These are phyloP conservation scores for Salisapilia sapeloensis DNA, from an alignment of 352 stramenopile genomes.

Conservation along the genomic window DNA sequence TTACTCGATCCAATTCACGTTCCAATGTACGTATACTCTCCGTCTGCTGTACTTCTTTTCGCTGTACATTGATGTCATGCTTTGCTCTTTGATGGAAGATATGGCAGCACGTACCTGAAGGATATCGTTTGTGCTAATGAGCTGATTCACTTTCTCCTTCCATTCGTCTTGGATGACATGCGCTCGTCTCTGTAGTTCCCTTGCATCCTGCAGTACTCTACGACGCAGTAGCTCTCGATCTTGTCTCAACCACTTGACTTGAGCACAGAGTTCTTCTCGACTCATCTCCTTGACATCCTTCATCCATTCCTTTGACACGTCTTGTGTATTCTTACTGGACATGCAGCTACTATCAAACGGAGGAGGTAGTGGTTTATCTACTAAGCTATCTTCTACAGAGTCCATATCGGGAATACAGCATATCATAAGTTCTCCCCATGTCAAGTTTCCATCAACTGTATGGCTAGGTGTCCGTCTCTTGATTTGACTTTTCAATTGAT, in stretches of 20 bases:
- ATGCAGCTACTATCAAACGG: conserved; percentile 1
- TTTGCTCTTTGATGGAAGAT: too few relatives aligned
- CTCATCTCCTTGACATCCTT: conserved; percentile 9
- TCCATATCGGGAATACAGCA: conserved; percentile 31
- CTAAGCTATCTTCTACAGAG: too few relatives aligned
- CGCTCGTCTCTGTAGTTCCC: conserved; percentile 19
- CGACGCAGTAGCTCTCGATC: conserved; percentile 24
- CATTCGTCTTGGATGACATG: conserved; percentile 20
- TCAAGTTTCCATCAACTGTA: conserved; percentile 15
- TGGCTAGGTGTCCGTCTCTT: conserved; percentile 7
- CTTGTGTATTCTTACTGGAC: background rate
- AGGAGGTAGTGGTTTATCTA: background rate
- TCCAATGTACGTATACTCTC: too few relatives aligned
- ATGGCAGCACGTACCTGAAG: conserved; percentile 6
- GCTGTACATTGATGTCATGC: too few relatives aligned
- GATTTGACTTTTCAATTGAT: conserved; percentile 18
- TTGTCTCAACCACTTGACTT: conserved; percentile 12
- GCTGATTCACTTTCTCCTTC: conserved; percentile 17
- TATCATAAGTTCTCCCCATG: conserved; percentile 64
- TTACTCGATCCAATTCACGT: too few relatives aligned
- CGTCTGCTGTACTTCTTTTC: too few relatives aligned
- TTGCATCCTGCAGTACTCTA: conserved; percentile 20
- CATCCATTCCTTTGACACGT: conserved; percentile 4
- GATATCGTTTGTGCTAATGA: conserved; percentile 18
- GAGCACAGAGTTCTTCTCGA: conserved; percentile 21